Percentiles rank a stretch among this genome's conserved stretches.
These are phyloP conservation scores for Podaxis rugospora DNA, from an alignment of 768 basidiomycete species.

Conservation along the genomic window DNA sequence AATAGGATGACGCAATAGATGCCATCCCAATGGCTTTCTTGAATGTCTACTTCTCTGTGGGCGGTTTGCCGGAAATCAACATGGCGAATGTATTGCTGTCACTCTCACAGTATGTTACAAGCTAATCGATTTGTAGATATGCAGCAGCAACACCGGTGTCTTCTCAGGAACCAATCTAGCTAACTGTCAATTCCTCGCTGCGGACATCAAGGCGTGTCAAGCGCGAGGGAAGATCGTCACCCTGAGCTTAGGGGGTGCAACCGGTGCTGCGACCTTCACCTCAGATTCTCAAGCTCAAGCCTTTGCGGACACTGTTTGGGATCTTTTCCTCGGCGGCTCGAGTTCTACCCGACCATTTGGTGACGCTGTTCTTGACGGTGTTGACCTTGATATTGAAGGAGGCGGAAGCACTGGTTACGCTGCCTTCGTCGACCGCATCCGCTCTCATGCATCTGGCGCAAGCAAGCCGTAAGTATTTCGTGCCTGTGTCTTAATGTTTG, in stretches of 20 bases:
- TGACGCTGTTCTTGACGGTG: constrained; percentile 54
- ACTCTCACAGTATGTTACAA: neutral
- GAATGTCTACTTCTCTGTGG: constrained; percentile 53
- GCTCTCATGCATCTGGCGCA: constrained; percentile 37
- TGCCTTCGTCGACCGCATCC: constrained; percentile 43
- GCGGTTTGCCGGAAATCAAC: constrained; percentile 54
- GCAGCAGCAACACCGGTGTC: constrained; percentile 39
- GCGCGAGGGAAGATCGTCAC: constrained; percentile 47
- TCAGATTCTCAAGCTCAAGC: constrained; percentile 44
- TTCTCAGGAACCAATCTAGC: constrained; percentile 56
- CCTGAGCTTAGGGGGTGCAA: constrained; percentile 48
- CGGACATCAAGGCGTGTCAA: constrained; percentile 57
- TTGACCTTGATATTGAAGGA: constrained; percentile 66
- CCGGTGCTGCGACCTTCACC: constrained; percentile 45
- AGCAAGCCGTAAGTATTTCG: constrained; percentile 38
- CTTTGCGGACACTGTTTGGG: constrained; percentile 61
- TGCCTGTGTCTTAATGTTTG: neutral
- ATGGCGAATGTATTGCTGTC: constrained; percentile 45
- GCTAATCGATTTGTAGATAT: constrained; percentile 31
- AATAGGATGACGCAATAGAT: constrained; percentile 52
- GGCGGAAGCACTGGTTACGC: constrained; percentile 42
- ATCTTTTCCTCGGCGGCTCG: constrained; percentile 62
- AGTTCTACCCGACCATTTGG: constrained; percentile 60
- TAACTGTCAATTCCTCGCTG: constrained; percentile 51
- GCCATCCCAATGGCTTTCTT: constrained; percentile 61